Evolutionary conservation across 345 rosid genomes (phyloP).

Genomic region (Balakata baccata): DNA sequence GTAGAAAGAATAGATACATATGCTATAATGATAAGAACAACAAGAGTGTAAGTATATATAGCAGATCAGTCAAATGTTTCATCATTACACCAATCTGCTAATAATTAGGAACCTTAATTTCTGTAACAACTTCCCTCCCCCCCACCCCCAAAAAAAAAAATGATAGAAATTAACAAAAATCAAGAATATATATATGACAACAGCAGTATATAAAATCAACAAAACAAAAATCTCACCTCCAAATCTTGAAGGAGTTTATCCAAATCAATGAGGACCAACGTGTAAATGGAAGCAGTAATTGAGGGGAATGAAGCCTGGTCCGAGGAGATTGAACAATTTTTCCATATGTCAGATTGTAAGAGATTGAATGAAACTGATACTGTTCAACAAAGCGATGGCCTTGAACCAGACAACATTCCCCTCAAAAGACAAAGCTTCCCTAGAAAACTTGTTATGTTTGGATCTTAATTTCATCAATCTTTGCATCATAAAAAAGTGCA

Average conservation of each 20-base stretch:
- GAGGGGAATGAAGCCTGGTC: constrained; percentile 99
- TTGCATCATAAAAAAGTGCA: background rate
- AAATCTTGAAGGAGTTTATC: constrained; percentile 2
- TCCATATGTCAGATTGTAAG: background rate
- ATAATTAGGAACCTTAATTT: constrained; percentile 18
- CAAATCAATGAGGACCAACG: background rate
- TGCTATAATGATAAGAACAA: background rate
- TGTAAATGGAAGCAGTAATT: constrained; percentile 45
- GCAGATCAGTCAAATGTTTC: constrained; percentile 42
- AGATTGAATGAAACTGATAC: background rate
- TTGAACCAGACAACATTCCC: constrained; percentile 67
- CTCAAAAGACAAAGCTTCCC: constrained; percentile 48
- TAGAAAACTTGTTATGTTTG: background rate
- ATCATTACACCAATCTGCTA: constrained; percentile 65
- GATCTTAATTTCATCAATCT: background rate
- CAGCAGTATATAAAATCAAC: too few species aligned
- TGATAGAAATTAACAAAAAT: background rate
- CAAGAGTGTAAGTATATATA: background rate
- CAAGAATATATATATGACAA: background rate
- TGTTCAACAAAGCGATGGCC: constrained; percentile 10
- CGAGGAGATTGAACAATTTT: constrained; percentile 30
- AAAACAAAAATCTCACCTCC: background rate
- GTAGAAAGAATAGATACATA: background rate
- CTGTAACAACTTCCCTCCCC: constrained; percentile 6
- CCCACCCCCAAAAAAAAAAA: too few species aligned